Base-by-base conservation (phyloP, 2,329 filamentous ascomycete species). In the Cordyceps javanica region DNA sequence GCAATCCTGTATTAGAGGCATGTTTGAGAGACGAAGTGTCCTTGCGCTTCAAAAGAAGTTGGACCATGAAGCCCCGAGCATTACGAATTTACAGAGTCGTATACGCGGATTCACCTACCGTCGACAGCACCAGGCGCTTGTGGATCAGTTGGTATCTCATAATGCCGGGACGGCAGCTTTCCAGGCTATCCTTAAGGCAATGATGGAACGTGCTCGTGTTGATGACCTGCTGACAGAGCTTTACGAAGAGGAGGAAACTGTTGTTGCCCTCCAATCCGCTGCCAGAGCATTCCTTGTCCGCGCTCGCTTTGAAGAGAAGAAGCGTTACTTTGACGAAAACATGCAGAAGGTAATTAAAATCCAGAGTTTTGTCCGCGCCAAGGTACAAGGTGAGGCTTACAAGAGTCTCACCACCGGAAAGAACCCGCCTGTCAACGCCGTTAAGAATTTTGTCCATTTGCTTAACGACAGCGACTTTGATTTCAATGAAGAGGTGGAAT, bases 281-380 rank as follows among this genome's bases (percentile, higher is more conserved):
- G 83, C 88, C 8, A 85, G 87, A 64, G 93, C 85, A 3, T 86
- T 84, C 65, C 71, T 95, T 3, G 82, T 97, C 32, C 83, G 93
- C 34, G 80, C 77, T 14, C 80, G 79, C 19, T 97, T 96, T 65
- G 84, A 82, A 54, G 90, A 95, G 71, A 96, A 96, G 79, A 86
- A 88, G 68, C 86, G 85, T 23, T 93, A 89, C 75, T 99, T 92
- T 77, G 87, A 89, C 64, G 88, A 96, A 73, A 99, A 99, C 68
- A 99, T 99, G 94, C 86, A 96, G 67, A 97, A 95, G 73, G 94
- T 99, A 26, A 87, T 99, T 78, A 99, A 99, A 73, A 91, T 97
- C 58, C 95, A 99, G 70, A 99, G 94, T 70, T 96, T 97, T 64
- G 87, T 97, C 55, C 86, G 94, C 61, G 94, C 88, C 63, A 94